phyloP scores from a whole-genome alignment of 2,329 filamentous ascomycete genomes.

The Botrytis fragariae region DNA sequence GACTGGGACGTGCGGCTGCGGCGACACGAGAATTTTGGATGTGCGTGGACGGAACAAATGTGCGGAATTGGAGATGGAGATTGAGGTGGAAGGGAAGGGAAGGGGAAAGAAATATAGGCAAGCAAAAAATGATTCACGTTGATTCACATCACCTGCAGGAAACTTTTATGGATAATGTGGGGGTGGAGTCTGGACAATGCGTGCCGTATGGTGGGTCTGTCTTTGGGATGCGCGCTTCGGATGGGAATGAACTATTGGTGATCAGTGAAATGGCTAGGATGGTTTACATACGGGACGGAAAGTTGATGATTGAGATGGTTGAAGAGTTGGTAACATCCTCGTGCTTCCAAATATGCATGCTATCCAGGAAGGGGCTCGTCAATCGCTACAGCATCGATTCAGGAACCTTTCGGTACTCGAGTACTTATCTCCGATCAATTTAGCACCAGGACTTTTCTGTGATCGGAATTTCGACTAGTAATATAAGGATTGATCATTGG shows the following conservation, averaged over 20 bases:
- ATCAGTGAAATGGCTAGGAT: background rate
- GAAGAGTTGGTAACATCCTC: background rate
- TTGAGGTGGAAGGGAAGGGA: background rate
- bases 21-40: background rate
- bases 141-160: slow-evolving; percentile 8
- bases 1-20: background rate
- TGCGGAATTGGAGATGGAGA: background rate
- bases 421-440: background rate
- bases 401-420: background rate
- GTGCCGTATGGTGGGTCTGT: background rate
- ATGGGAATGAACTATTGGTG: background rate
- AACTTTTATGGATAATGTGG: background rate
- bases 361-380: background rate
- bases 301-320: background rate
- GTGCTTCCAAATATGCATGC: background rate
- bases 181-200: slow-evolving; percentile 6
- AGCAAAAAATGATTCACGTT: background rate
- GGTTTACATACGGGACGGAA: background rate
- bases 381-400: background rate
- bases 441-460: background rate
- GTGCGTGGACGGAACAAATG: background rate
- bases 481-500: background rate
- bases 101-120: background rate
- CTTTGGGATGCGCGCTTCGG: background rate
- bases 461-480: background rate